Conservation (phyloP, 805 yeast species). For the Ogataea glucozyma region DNA sequence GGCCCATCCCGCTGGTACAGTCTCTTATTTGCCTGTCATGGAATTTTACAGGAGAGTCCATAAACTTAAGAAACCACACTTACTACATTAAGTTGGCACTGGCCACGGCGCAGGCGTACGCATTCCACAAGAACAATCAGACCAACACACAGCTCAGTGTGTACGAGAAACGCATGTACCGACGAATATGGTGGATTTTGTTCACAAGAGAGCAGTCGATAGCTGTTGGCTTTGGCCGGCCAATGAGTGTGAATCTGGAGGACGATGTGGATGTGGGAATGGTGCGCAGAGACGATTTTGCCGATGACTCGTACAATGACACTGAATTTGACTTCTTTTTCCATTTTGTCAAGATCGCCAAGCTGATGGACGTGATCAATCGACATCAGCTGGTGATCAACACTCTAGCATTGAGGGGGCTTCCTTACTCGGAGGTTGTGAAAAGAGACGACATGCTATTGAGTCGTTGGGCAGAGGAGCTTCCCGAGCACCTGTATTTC, state of each 20-base stretch:
- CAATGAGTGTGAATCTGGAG: slow-evolving; percentile 61
- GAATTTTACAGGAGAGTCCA: slow-evolving; percentile 77
- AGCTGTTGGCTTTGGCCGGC: slow-evolving; percentile 64
- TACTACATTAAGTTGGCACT: slow-evolving; percentile 74
- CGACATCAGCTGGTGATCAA: slow-evolving; percentile 49
- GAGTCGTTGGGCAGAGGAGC: slow-evolving; percentile 70
- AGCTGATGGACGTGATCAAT: slow-evolving; percentile 70
- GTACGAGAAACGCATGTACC: slow-evolving; percentile 25
- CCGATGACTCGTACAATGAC: slow-evolving; percentile 35
- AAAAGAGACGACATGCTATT: slow-evolving; percentile 67
- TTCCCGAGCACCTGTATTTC: slow-evolving; percentile 62
- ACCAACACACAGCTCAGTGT: slow-evolving; percentile 4
- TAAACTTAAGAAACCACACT: slow-evolving; percentile 65
- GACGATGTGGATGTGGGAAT: slow-evolving; percentile 71
- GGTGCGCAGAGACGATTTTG: slow-evolving; percentile 62
- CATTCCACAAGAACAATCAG: slow-evolving; percentile 56
- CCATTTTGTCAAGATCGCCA: slow-evolving; percentile 63
- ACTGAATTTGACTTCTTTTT: slow-evolving; percentile 56
- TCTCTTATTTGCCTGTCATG: slow-evolving; percentile 61
- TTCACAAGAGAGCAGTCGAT: slow-evolving; percentile 18
- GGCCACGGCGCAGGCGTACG: slow-evolving; percentile 71
- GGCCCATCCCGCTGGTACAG: slow-evolving; percentile 58
- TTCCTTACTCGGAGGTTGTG: slow-evolving; percentile 67
- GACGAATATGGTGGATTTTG: slow-evolving; percentile 21
- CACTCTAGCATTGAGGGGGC: slow-evolving; percentile 13